A percentile compares a stretch with the other conserved stretches of the same genome.
Conservation (phyloP, 139 green algal species). For the Mychonastes homosphaera region DNA sequence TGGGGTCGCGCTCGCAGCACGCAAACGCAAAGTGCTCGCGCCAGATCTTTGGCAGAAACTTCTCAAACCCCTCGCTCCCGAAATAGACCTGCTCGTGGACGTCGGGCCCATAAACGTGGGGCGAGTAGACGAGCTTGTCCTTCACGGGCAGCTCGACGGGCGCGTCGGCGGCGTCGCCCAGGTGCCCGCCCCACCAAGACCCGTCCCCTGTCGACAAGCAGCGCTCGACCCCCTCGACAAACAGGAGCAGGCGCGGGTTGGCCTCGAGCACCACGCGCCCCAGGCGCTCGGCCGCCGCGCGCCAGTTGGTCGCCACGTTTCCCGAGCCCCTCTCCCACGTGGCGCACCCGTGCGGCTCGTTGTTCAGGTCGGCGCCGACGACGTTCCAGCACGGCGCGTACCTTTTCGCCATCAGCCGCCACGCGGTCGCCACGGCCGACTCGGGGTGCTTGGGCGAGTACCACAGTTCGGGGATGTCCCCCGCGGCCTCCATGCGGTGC, state of each 20-base stretch:
- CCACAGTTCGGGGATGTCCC: constrained; percentile 24
- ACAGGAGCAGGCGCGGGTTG: constrained; percentile 23
- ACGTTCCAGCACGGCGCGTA: constrained; percentile 24
- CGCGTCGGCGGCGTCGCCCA: constrained; percentile 9
- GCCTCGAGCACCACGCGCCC: constrained; percentile 11
- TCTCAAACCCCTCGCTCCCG: neutral
- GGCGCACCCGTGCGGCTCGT: constrained; percentile 25
- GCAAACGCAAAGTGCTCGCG: constrained; percentile 5
- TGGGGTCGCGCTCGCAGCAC: neutral
- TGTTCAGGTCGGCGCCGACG: constrained; percentile 28
- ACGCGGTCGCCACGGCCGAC: neutral
- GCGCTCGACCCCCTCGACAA: constrained; percentile 27
- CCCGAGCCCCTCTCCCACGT: constrained; percentile 24
- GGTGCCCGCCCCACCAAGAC: constrained; percentile 22
- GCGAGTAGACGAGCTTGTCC: constrained; percentile 22
- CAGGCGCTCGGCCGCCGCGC: constrained; percentile 18
- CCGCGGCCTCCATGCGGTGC: constrained; percentile 19
- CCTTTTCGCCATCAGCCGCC: too few relatives aligned
- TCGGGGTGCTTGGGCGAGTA: neutral
- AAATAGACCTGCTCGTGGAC: constrained; percentile 19
- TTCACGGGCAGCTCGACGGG: constrained; percentile 10
- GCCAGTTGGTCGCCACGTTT: constrained; percentile 18
- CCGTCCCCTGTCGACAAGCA: too few relatives aligned
- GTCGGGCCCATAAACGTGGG: constrained; percentile 28
- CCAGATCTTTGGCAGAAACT: constrained; percentile 12